A percentile compares a stretch with the other conserved stretches of the same genome.
phyloP scores from a whole-genome alignment of 2,329 filamentous ascomycete genomes.

The Epichloe baconii region DNA sequence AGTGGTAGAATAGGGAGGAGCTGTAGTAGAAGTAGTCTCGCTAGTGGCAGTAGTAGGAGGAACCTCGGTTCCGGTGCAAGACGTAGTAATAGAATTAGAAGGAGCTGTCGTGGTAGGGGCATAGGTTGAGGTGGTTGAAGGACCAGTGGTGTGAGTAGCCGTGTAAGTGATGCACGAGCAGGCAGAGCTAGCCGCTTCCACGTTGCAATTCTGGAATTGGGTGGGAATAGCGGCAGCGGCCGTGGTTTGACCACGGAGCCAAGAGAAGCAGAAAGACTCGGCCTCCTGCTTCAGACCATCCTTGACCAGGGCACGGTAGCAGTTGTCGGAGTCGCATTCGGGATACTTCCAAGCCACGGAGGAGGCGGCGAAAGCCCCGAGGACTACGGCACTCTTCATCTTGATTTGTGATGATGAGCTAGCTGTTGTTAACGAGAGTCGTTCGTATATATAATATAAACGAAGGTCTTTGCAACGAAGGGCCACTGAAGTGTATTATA shows the following conservation, averaged over 20 bases:
- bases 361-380: conserved; percentile 20
- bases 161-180: conserved; percentile 27
- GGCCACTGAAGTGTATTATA: background rate
- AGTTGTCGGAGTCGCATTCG: conserved; percentile 20
- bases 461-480: conserved; percentile 4
- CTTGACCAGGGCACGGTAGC: conserved; percentile 24
- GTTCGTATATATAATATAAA: background rate
- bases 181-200: conserved; percentile 17
- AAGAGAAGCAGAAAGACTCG: conserved; percentile 20
- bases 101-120: background rate
- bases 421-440: conserved; percentile 12
- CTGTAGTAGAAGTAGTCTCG: background rate
- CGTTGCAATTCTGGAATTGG: conserved; percentile 18
- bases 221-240: conserved; percentile 16
- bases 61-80: too few relatives aligned
- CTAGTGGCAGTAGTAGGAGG: conserved; percentile 3
- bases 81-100: too few relatives aligned
- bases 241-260: conserved; percentile 17
- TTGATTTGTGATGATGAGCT: conserved; percentile 5
- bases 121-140: background rate
- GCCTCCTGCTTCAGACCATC: conserved; percentile 17
- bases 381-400: conserved; percentile 21
- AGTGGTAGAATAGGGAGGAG: too few relatives aligned
- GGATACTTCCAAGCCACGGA: conserved; percentile 17
- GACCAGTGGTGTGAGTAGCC: conserved; percentile 14